A percentile compares a stretch with the other conserved stretches of the same genome.
Evolutionary conservation across 176 grass and related monocot genomes (phyloP).

Genomic region (Phoenix roebelenii): DNA sequence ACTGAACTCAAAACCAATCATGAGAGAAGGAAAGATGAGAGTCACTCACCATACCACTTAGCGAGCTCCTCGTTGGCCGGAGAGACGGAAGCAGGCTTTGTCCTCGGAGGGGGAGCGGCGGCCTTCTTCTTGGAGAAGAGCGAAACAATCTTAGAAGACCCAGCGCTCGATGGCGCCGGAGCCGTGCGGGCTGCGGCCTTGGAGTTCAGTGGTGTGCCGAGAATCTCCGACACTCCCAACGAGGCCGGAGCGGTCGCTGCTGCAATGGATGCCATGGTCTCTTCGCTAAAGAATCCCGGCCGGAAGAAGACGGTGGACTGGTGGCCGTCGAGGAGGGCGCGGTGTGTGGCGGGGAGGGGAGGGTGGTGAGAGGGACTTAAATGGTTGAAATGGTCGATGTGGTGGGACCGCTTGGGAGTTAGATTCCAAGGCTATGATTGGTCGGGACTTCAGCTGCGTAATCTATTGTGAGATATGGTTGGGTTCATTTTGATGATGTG

Average conservation of each 20-base stretch:
- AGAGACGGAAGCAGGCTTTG: constrained; percentile 31
- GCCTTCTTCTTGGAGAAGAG: constrained; percentile 61
- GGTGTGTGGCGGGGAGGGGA: constrained; percentile 15
- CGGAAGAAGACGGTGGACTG: background rate
- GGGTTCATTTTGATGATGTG: constrained; percentile 37
- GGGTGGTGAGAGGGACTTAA: constrained; percentile 31
- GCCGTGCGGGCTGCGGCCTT: constrained; percentile 24
- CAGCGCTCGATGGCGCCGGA: constrained; percentile 4
- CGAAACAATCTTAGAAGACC: constrained; percentile 58
- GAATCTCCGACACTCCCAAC: constrained; percentile 44
- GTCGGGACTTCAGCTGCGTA: constrained; percentile 15
- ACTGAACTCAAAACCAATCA: no score
- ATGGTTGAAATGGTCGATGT: constrained; percentile 58
- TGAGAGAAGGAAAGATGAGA: no score
- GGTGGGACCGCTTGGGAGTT: constrained; percentile 59
- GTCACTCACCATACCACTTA: constrained; percentile 84
- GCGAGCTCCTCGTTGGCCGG: constrained; percentile 65
- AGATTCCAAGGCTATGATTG: constrained; percentile 51
- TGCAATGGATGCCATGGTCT: constrained; percentile 14
- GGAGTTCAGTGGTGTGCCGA: constrained; percentile 43
- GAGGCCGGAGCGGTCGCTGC: constrained; percentile 31
- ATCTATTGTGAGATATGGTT: constrained; percentile 63
- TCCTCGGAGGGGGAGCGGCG: constrained; percentile 24
- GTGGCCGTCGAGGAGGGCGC: background rate
- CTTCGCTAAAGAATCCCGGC: no score